Conservation (phyloP, 2,329 filamentous ascomycete genomes). For the Penicillium sp. region DNA sequence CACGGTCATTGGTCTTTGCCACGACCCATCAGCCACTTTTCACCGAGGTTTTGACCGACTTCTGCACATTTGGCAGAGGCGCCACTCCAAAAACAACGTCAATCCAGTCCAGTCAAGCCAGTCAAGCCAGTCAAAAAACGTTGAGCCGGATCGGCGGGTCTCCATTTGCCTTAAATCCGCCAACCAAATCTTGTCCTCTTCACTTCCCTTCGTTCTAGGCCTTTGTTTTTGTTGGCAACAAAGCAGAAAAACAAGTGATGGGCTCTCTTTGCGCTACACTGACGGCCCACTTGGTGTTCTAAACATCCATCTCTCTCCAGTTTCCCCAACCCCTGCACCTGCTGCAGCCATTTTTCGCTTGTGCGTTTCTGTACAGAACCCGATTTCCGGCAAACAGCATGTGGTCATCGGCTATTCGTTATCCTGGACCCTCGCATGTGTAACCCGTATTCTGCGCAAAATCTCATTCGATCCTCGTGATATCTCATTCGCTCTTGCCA, state of each 20-base stretch:
- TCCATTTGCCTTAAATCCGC: conserved; percentile 15
- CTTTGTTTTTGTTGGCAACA: conserved; percentile 16
- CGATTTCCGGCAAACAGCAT: conserved; percentile 22
- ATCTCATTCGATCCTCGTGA: conserved; percentile 13
- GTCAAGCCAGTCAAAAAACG: conserved; percentile 16
- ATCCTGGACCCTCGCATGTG: conserved; percentile 23
- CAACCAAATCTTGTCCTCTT: conserved; percentile 15
- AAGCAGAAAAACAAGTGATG: conserved; percentile 12
- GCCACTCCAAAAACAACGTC: conserved; percentile 9
- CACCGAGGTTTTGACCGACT: conserved; percentile 22
- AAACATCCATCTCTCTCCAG: conserved; percentile 11
- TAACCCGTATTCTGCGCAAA: conserved; percentile 29
- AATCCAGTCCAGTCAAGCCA: conserved; percentile 16
- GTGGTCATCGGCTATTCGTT: conserved; percentile 31
- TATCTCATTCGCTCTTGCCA: conserved; percentile 15
- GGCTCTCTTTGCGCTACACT: conserved; percentile 8
- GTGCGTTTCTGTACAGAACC: conserved; percentile 4
- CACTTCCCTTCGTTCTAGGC: conserved; percentile 18
- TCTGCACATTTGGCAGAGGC: conserved; percentile 14
- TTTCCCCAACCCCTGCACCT: conserved; percentile 8
- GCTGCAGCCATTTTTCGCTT: conserved; percentile 5
- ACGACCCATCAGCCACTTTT: conserved; percentile 19
- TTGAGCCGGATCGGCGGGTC: conserved; percentile 22
- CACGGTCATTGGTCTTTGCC: conserved; percentile 22
- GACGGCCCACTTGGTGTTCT: conserved; percentile 7